A percentile compares a stretch with the other conserved stretches of the same genome.
phyloP scores from a whole-genome alignment of 805 yeast genomes.

The Ogataea nitratoaversa region DNA sequence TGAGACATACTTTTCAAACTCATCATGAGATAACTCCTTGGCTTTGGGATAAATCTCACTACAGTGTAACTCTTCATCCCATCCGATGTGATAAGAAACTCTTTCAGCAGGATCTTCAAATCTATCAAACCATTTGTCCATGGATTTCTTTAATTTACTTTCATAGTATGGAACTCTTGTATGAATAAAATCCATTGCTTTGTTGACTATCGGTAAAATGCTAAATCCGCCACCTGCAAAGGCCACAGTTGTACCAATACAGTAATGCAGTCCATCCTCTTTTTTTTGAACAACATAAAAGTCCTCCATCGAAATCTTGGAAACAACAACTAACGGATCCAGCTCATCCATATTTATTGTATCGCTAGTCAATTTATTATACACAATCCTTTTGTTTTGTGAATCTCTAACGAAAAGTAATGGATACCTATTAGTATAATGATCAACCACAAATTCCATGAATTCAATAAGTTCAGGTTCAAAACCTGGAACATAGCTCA shows the following conservation, averaged over 20 bases:
- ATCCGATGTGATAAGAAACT: constrained; percentile 46
- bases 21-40: constrained; percentile 34
- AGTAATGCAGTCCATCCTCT: constrained; percentile 36
- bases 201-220: constrained; percentile 27
- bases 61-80: constrained; percentile 39
- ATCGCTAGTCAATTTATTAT: constrained; percentile 41
- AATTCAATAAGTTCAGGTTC: constrained; percentile 40
- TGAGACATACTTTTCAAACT: constrained; percentile 28
- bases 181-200: constrained; percentile 42
- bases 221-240: constrained; percentile 53
- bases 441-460: constrained; percentile 39
- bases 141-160: constrained; percentile 41
- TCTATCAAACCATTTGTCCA: constrained; percentile 47
- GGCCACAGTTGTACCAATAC: constrained; percentile 49
- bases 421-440: constrained; percentile 42
- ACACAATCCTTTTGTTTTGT: constrained; percentile 29
- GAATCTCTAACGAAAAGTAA: constrained; percentile 31
- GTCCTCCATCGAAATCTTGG: constrained; percentile 49
- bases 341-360: constrained; percentile 39
- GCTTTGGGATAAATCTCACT: constrained; percentile 28
- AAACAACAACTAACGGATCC: constrained; percentile 41
- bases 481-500: constrained; percentile 30
- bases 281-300: constrained; percentile 37
- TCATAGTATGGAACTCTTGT: constrained; percentile 45
- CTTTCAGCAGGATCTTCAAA: constrained; percentile 44